Conservation (phyloP, 164 flowering plant species). For the Tinospora cordifolia region DNA sequence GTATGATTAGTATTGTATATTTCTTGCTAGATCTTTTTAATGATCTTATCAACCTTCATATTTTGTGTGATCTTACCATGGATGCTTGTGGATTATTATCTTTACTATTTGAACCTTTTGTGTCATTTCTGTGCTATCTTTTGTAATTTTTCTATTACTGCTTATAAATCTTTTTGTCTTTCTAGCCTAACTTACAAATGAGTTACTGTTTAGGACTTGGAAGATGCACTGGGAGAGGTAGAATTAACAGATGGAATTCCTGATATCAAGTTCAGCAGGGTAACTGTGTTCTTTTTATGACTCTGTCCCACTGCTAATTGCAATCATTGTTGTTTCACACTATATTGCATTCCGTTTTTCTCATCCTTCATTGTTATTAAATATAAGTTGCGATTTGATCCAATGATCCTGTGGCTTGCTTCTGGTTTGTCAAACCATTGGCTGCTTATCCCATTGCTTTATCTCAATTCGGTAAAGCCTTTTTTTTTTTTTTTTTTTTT, state of each 20-base stretch:
- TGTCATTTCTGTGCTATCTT: neutral
- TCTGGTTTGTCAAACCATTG: no score
- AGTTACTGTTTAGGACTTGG: slow-evolving; percentile 61
- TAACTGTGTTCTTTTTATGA: slow-evolving; percentile 34
- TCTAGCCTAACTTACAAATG: slow-evolving; percentile 4
- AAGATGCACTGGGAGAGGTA: slow-evolving; percentile 73
- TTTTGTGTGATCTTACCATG: neutral
- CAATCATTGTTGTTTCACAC: neutral
- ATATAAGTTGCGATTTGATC: no score
- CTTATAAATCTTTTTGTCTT: neutral
- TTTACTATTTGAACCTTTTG: neutral
- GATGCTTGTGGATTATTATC: no score
- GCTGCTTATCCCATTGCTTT: no score
- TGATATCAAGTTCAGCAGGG: slow-evolving; percentile 89
- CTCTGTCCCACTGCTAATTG: neutral
- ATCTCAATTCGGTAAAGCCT: no score
- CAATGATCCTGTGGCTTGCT: no score
- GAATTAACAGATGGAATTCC: slow-evolving; percentile 74
- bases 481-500: no score
- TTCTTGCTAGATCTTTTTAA: neutral
- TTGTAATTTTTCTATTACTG: neutral
- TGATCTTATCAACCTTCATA: neutral
- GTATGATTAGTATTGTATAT: slow-evolving; percentile 30
- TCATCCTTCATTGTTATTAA: neutral
- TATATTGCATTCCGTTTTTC: neutral